Evolutionary conservation across 2,329 filamentous ascomycete species (phyloP).

Genomic region (Drechmeria coniospora): DNA sequence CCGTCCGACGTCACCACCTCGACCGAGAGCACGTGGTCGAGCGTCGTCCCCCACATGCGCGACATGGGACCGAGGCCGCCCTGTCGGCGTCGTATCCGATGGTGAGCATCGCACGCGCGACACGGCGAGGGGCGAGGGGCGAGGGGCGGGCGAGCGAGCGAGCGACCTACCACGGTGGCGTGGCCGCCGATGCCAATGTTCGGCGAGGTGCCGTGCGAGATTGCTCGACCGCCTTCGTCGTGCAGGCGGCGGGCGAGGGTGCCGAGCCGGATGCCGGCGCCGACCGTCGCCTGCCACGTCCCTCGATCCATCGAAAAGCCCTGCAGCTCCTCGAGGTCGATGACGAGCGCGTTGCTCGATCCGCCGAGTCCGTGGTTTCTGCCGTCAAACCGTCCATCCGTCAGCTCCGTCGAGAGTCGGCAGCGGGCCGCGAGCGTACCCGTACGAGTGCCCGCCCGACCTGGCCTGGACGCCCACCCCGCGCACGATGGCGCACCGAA

Average conservation of each 20-base stretch:
- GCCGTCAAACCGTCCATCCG: not conserved
- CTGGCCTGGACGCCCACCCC: constrained; percentile 42
- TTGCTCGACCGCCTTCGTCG: constrained; percentile 35
- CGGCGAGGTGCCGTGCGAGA: constrained; percentile 44
- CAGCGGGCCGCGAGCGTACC: constrained; percentile 18
- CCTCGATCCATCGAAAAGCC: constrained; percentile 34
- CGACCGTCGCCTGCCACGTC: constrained; percentile 39
- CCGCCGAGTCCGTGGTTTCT: constrained; percentile 26
- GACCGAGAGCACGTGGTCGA: constrained; percentile 39
- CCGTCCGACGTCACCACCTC: constrained; percentile 43
- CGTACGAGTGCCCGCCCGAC: constrained; percentile 51
- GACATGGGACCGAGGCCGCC: constrained; percentile 43
- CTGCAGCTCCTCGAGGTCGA: constrained; percentile 39
- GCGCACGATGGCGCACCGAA: constrained; percentile 38
- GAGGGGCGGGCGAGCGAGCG: not conserved
- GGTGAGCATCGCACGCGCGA: not conserved
- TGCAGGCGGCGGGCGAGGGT: constrained; percentile 35
- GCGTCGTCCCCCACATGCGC: constrained; percentile 40
- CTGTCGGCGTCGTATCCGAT: constrained; percentile 12
- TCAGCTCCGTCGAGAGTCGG: not conserved
- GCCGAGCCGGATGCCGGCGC: constrained; percentile 35
- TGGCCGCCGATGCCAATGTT: constrained; percentile 44
- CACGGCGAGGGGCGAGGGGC: not conserved
- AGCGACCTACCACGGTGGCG: constrained; percentile 32
- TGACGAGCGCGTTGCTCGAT: constrained; percentile 31